Percentiles rank a stretch among this genome's conserved stretches.
These are phyloP conservation scores for Vachellia pachyceras DNA, from an alignment of 306 rosid species.

Conservation along the genomic window DNA sequence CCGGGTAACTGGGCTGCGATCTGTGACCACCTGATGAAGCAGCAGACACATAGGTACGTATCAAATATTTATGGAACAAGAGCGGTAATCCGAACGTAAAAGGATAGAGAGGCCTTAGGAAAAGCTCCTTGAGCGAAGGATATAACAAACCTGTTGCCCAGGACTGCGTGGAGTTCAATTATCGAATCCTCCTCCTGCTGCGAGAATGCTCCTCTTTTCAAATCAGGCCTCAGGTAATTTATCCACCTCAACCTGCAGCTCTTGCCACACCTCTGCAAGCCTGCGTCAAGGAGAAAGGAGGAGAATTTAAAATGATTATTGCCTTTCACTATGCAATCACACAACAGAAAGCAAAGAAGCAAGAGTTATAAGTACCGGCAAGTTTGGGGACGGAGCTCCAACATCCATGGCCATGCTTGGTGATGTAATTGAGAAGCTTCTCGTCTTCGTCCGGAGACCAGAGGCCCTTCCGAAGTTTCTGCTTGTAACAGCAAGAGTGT, in stretches of 20 bases:
- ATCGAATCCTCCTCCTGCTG: slow-evolving; percentile 91
- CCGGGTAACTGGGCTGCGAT: slow-evolving; percentile 94
- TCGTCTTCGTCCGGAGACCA: slow-evolving; percentile 99
- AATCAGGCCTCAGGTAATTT: slow-evolving; percentile 90
- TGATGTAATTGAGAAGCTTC: slow-evolving; percentile 82
- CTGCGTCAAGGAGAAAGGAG: slow-evolving; percentile 40
- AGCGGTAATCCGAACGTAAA: not conserved
- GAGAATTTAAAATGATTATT: not conserved
- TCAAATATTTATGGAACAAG: not conserved
- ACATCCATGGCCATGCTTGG: slow-evolving; percentile 94
- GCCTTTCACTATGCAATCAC: not conserved
- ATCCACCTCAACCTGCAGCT: slow-evolving; percentile 97
- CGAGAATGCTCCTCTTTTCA: slow-evolving; percentile 96
- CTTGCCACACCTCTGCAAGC: slow-evolving; percentile 92
- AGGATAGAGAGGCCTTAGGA: slow-evolving; percentile 8
- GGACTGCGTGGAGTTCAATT: slow-evolving; percentile 86
- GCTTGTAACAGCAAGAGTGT: slow-evolving; percentile 97
- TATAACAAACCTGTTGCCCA: slow-evolving; percentile 69
- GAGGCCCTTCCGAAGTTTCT: slow-evolving; percentile 90
- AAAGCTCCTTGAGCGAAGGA: not conserved
- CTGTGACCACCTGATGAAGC: slow-evolving; percentile 86
- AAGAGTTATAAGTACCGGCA: slow-evolving; percentile 55
- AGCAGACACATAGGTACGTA: not conserved
- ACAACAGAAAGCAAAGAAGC: not conserved
- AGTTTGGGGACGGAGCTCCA: slow-evolving; percentile 98